Evolutionary conservation across 805 yeast genomes (phyloP).

Genomic region (Maudiozyma barnettii): DNA sequence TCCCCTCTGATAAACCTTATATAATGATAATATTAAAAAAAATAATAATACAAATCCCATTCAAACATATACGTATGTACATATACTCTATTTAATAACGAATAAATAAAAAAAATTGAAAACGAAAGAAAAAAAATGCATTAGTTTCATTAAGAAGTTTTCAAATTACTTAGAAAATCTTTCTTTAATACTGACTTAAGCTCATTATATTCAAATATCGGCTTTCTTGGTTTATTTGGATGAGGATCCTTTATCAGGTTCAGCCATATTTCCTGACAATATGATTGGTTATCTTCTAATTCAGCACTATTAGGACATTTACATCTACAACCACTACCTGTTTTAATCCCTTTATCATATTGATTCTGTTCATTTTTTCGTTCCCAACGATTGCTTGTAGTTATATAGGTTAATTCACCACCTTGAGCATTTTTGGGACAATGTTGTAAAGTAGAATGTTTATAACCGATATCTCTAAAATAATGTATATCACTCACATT

Average conservation of each 20-base stretch:
- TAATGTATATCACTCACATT: constrained; percentile 69
- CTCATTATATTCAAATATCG: constrained; percentile 2
- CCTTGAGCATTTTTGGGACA: constrained; percentile 53
- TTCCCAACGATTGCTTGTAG: constrained; percentile 18
- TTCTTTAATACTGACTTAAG: neutral
- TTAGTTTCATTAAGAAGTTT: neutral
- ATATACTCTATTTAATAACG: neutral
- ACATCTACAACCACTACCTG: constrained; percentile 80
- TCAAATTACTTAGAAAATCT: constrained; percentile 2
- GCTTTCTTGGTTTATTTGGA: constrained; percentile 2
- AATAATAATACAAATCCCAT: neutral
- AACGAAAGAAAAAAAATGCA: neutral
- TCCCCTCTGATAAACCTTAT: neutral
- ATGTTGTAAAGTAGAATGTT: constrained; percentile 71
- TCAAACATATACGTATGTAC: neutral
- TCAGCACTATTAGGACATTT: constrained; percentile 54
- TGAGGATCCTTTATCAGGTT: constrained; percentile 10
- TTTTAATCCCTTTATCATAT: constrained; percentile 30
- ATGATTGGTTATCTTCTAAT: constrained; percentile 44
- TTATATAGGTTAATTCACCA: constrained; percentile 30
- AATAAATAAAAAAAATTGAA: neutral
- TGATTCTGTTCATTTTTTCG: constrained; percentile 17
- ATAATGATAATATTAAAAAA: neutral
- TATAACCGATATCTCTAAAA: constrained; percentile 86
- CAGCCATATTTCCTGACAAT: constrained; percentile 47